These are phyloP conservation scores for Fraxinus quadrangulata DNA, from an alignment of 257 asterid genomes.

Conservation along the genomic window DNA sequence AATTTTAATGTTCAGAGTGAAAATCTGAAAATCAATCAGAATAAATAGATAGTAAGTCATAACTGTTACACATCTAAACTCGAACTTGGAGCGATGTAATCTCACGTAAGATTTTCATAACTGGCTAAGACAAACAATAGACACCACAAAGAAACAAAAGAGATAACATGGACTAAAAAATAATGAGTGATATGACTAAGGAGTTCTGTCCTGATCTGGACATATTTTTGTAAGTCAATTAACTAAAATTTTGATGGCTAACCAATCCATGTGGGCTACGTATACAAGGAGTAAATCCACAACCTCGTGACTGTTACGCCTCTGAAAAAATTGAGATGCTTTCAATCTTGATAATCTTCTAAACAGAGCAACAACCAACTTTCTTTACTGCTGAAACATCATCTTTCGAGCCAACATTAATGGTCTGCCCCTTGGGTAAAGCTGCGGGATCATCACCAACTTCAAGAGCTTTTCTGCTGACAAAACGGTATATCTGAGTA, in stretches of 20 bases:
- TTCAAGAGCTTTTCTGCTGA: slow-evolving; percentile 67
- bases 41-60: too few relatives aligned
- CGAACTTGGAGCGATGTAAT: background rate
- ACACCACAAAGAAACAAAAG: slow-evolving; percentile 8
- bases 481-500: slow-evolving; percentile 53
- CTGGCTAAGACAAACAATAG: slow-evolving; percentile 7
- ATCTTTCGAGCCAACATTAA: slow-evolving; percentile 54
- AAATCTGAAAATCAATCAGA: too few relatives aligned
- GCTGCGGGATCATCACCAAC: slow-evolving; percentile 52
- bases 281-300: slow-evolving; percentile 29
- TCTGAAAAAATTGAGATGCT: background rate
- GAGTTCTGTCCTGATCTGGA: slow-evolving; percentile 3
- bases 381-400: slow-evolving; percentile 75
- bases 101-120: background rate
- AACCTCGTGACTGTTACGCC: background rate
- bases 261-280: slow-evolving; percentile 13
- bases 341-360: slow-evolving; percentile 16
- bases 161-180: background rate
- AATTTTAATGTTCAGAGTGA: too few relatives aligned
- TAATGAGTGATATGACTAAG: background rate
- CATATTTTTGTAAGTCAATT: slow-evolving; percentile 16
- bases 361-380: slow-evolving; percentile 64
- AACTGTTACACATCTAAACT: background rate
- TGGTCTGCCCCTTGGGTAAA: slow-evolving; percentile 64
- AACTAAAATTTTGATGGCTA: slow-evolving; percentile 16